Evolutionary conservation across 352 stramenopile species (phyloP), one percentile per base, ranked within the genome.

Genomic region (Phytopythium oedochilum): DNA sequence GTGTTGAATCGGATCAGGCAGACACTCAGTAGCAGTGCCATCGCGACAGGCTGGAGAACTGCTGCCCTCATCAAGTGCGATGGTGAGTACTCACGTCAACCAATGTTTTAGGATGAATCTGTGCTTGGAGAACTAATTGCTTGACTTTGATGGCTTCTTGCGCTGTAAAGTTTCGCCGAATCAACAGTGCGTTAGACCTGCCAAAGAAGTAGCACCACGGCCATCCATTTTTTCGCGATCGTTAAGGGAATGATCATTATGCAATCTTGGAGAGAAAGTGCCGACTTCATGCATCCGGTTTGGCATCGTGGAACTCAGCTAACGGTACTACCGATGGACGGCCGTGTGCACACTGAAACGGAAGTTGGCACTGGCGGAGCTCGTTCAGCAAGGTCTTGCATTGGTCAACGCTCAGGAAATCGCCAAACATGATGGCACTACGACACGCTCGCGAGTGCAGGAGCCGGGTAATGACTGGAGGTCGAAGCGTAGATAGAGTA

Each of bases 341-440:
- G 1, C 91, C 91, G 35, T 97, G 91, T 2, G 91, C 91, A 48
- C 91, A 97, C 49, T 96, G 84, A 50, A 97, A 97, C n/a, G 83
- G 79, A 31, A 97, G 55, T 5, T 91, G 68, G 55, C 89, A 97
- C 9, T 63, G 64, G 18, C 84, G 74, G 0, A 97, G 68, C 22
- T 78, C 66, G 18, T 80, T 50, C 10, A 97, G 73, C 25, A 97
- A 66, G 0, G 85, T 57, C 22, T 71, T 55, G 44, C 87, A 96
- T 61, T 94, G 71, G 15, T 66, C 66, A 32, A 83, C 31, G 47
- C 78, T 81, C 26, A 97, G 53, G 31, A 67, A 67, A 53, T 97
- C 91, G 17, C 91, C 91, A 77, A 97, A 97, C 91, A 97, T 97
- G 43, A 96, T 96, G 4, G 89, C 89, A 55, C 91, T 96, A 11